Base-by-base conservation (phyloP, 148 eudicot species). In the Amaranthus cruentus region DNA sequence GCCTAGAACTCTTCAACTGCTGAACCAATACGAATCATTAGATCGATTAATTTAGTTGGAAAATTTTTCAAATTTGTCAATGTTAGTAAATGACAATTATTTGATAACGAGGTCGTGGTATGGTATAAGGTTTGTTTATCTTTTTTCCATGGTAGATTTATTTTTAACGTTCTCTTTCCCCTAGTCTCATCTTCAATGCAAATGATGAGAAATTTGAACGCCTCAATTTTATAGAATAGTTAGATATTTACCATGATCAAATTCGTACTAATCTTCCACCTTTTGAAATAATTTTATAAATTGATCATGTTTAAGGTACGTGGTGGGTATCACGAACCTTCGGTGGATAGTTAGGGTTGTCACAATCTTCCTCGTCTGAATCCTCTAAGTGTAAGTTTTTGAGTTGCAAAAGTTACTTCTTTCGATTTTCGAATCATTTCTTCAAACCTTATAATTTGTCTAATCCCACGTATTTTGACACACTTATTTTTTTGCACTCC, bases 141-240 rank as follows among this genome's bases (percentile, higher is more conserved):
- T 28, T 28, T 11, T 4, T 12, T 28, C 15, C 60, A 6, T 18
- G 15, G 13, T 56, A 4, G 1, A 11, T 50, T 47, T 69, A 11
- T 0, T 58, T 44, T 0, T 75, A 61, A 80, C 63, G 59, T 28
- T 79, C 81, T 38, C 74, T 83, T 75, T 84, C 79, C 73, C 79
- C 75, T 80, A 84, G 72, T 71, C 80, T 79, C 78, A 21, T 15
- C 53, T 9, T 87, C 96, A 81, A 90, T 86, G 80, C 87, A 86
- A 59, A 85, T 88, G 18, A 93, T 82, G 52, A 93, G 90, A 78
- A 81, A 88, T 81, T 93, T 91, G 74, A 91, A 93, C 42, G 89
- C 91, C 96, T 93, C 96, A 13, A 81, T 85, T 82, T 93, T 92
- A 93, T 0, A 96, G 98, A 75, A 93, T 86, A 7, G 89, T 87